Evolutionary conservation across 495 filamentous ascomycete species (phyloP).

Genomic region (Ramalina intermedia): DNA sequence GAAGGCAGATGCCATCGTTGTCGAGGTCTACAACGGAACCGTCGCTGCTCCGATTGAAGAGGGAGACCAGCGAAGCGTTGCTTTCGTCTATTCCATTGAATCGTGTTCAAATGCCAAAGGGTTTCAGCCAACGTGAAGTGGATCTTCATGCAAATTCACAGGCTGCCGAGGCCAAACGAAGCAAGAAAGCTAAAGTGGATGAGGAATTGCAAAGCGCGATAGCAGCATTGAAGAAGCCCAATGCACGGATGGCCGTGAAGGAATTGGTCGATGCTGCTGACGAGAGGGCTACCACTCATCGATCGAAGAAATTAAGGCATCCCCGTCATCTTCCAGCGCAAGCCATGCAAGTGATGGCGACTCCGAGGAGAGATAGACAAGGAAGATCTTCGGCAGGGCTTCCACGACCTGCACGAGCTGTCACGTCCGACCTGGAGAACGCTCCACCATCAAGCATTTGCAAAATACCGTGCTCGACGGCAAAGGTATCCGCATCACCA

Average conservation of each 20-base stretch:
- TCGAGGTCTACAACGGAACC: slow-evolving; percentile 55
- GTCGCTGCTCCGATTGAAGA: slow-evolving; percentile 40
- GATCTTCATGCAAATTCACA: slow-evolving; percentile 45
- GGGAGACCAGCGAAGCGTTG: slow-evolving; percentile 48
- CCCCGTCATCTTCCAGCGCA: slow-evolving; percentile 32
- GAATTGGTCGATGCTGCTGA: slow-evolving; percentile 18
- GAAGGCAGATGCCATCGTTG: slow-evolving; percentile 37
- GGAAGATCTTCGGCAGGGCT: slow-evolving; percentile 26
- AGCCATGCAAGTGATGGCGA: slow-evolving; percentile 64
- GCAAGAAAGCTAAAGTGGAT: slow-evolving; percentile 50
- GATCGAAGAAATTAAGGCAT: slow-evolving; percentile 41
- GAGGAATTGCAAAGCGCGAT: slow-evolving; percentile 75
- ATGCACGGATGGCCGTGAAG: slow-evolving; percentile 51
- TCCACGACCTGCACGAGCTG: not conserved
- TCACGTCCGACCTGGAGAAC: slow-evolving; percentile 12
- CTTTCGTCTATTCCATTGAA: slow-evolving; percentile 35
- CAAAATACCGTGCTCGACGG: slow-evolving; percentile 15
- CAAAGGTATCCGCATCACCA: not conserved
- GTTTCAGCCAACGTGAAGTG: slow-evolving; percentile 51
- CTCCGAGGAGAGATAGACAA: slow-evolving; percentile 46
- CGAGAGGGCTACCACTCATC: slow-evolving; percentile 7
- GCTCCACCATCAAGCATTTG: slow-evolving; percentile 17
- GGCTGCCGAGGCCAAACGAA: slow-evolving; percentile 48
- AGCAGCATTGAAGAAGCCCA: slow-evolving; percentile 68
- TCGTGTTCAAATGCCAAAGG: slow-evolving; percentile 42